A percentile compares a stretch with the other conserved stretches of the same genome.
Conservation (phyloP, 495 filamentous ascomycete genomes). For the Amniculicola lignicola region DNA sequence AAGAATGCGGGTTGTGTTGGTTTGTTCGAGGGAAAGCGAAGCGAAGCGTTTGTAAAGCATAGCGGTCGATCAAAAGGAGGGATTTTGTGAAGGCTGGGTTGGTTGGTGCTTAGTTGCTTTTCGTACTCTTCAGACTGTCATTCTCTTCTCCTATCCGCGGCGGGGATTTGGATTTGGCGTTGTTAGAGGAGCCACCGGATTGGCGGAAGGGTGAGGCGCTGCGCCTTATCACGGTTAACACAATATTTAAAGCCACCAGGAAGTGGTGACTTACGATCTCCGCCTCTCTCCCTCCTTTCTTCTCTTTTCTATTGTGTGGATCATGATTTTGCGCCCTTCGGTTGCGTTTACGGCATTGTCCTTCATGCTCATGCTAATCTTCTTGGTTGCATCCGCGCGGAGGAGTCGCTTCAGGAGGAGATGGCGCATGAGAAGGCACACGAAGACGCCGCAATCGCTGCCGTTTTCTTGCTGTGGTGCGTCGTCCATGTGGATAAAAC, state of each 20-base stretch:
- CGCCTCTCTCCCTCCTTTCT: constrained; percentile 78
- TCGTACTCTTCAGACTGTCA: constrained; percentile 21
- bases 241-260: not conserved
- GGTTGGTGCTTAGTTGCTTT: no score
- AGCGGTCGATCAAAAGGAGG: no score
- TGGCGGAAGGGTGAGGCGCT: constrained; percentile 36
- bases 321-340: constrained; percentile 79
- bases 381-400: constrained; percentile 66
- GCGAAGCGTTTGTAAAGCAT: no score
- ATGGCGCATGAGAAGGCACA: constrained; percentile 89
- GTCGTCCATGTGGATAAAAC: constrained; percentile 75
- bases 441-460: constrained; percentile 92
- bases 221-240: constrained; percentile 16
- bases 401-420: constrained; percentile 81
- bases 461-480: constrained; percentile 89
- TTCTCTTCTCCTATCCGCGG: constrained; percentile 42
- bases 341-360: constrained; percentile 73
- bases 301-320: constrained; percentile 76
- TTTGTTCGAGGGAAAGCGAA: no score
- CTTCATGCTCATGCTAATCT: constrained; percentile 90
- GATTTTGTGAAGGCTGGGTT: no score
- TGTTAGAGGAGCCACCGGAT: not conserved
- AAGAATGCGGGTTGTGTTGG: no score
- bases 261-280: constrained; percentile 61
- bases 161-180: constrained; percentile 33